Base-by-base conservation (phyloP, 106 monocot genomes). In the Amphibolis antarctica region DNA sequence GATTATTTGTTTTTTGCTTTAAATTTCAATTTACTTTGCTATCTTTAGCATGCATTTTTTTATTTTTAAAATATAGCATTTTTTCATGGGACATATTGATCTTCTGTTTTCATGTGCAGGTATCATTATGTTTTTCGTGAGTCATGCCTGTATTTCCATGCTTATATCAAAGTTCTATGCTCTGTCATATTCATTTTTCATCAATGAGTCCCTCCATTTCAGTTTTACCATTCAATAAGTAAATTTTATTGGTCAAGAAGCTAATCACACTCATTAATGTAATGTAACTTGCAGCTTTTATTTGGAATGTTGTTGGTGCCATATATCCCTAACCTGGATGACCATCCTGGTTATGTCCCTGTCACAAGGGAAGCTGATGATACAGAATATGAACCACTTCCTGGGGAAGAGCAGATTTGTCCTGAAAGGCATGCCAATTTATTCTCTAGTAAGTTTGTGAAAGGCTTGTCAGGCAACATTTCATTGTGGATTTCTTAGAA, bases 341-440 rank as follows among this genome's bases (percentile, higher is more conserved):
- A 80, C 56, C 91, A 81, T 70, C 78, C 82, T 1, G 90, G 85
- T 60, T 98, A 98, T 65, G 75, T 66, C 56, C 76, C 78, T 25
- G 44, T 98, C 29, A 75, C 71, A 71, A 63, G 55, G 28, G 87
- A 85, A 68, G 71, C 64, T 64, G 82, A 90, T 15, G 62, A 81
- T 15, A 72, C 70, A 20, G 79, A 72, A 12, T 98, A 91, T 82
- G 90, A 90, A 70, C 54, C 64, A 18, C 90, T 98, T 69, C 78
- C 84, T 36, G 82, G 60, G 21, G 90, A 67, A 43, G 96, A 90
- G 68, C 75, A 85, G 29, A 82, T 91, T 65, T 98, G 90, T 53
- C 96, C 96, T 0, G 96, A 98, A 72, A 84, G 82, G 57, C 79
- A 77, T 68, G 86, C 3, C 30, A 98, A 82, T 66, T 61, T 98